Conservation (phyloP, 2,329 filamentous ascomycete species). For the Aspergillus pseudotamarii region DNA sequence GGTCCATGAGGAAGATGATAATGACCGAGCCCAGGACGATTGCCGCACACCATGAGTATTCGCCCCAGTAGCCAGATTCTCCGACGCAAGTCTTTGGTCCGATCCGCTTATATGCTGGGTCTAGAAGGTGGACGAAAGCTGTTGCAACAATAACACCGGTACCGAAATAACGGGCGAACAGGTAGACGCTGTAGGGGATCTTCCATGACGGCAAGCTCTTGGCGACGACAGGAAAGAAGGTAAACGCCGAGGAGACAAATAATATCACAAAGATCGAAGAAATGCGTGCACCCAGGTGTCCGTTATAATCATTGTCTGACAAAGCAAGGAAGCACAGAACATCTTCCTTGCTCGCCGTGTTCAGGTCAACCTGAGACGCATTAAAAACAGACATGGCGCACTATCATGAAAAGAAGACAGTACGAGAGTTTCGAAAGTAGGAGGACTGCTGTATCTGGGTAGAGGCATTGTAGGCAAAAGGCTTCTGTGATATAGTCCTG, state of each 20-base stretch:
- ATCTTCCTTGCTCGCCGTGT: constrained; percentile 43
- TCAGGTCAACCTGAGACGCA: constrained; percentile 48
- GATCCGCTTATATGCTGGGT: constrained; percentile 49
- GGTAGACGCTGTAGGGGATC: constrained; percentile 48
- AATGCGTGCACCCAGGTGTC: constrained; percentile 48
- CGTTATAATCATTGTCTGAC: constrained; percentile 57
- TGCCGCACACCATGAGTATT: constrained; percentile 57
- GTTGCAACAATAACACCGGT: constrained; percentile 53
- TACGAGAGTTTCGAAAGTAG: not conserved
- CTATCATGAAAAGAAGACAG: not conserved
- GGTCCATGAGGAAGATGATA: constrained; percentile 56
- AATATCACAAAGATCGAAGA: constrained; percentile 51
- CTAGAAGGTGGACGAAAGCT: constrained; percentile 52
- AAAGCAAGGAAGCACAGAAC: constrained; percentile 56
- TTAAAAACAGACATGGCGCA: constrained; percentile 33
- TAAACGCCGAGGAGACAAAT: constrained; percentile 42
- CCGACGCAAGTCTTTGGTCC: constrained; percentile 54
- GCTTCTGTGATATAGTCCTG: not conserved
- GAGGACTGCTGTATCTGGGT: not conserved
- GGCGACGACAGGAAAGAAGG: constrained; percentile 52
- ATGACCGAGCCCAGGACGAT: constrained; percentile 53
- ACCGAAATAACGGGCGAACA: constrained; percentile 53
- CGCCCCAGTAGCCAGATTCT: constrained; percentile 56
- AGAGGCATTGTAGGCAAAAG: not conserved
- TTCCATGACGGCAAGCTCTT: constrained; percentile 41